phyloP scores from a whole-genome alignment of 2,329 filamentous ascomycete species.

The Neoarthrinium moseri region DNA sequence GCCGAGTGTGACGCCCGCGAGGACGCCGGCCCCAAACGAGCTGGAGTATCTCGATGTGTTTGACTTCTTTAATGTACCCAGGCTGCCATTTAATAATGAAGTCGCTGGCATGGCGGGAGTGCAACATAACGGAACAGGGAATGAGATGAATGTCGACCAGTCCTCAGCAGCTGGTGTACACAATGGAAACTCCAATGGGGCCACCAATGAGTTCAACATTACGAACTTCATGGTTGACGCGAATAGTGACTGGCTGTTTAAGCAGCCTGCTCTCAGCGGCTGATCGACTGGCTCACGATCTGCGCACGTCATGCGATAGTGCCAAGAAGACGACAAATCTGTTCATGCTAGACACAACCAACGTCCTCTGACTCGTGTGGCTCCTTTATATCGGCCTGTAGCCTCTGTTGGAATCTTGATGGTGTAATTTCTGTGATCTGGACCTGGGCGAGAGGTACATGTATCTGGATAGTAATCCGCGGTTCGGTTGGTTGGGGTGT shows the following conservation, averaged over 20 bases:
- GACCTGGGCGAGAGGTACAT: too few relatives aligned
- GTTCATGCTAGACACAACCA: too few relatives aligned
- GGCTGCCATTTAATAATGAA: constrained; percentile 57
- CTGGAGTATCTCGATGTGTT: constrained; percentile 91
- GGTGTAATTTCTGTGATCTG: too few relatives aligned
- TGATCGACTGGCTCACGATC: not conserved
- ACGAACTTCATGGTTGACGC: constrained; percentile 76
- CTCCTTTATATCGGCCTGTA: too few relatives aligned
- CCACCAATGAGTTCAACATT: constrained; percentile 68
- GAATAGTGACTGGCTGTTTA: constrained; percentile 73
- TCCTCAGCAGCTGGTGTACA: not conserved
- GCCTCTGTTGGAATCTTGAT: too few relatives aligned
- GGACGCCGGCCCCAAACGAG: constrained; percentile 75
- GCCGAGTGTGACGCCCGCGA: constrained; percentile 57
- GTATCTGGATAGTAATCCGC: too few relatives aligned
- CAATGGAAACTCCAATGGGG: not conserved
- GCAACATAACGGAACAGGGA: constrained; percentile 18
- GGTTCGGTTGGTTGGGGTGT: too few relatives aligned
- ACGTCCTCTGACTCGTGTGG: too few relatives aligned
- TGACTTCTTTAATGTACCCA: constrained; percentile 89
- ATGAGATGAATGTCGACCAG: constrained; percentile 13
- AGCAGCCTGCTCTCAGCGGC: constrained; percentile 33
- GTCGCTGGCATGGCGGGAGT: constrained; percentile 19
- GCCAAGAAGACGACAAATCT: too few relatives aligned
- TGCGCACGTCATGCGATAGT: too few relatives aligned